A percentile compares a stretch with the other conserved stretches of the same genome.
phyloP scores from a whole-genome alignment of 805 yeast species.

The Barnettozyma wickerhamii region DNA sequence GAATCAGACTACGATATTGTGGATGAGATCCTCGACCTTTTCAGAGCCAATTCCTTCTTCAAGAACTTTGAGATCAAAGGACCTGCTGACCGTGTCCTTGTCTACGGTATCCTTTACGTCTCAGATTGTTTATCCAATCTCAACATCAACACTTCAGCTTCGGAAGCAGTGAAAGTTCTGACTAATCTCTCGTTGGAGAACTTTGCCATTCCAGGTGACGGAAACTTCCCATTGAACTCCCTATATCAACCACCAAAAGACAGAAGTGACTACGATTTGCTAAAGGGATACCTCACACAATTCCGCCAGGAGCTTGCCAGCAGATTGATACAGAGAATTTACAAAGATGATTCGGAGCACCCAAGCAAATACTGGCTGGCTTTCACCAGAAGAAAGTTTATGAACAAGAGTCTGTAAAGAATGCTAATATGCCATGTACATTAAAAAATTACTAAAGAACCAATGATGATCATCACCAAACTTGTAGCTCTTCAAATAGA shows the following conservation, averaged over 20 bases:
- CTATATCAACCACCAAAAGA: conserved; percentile 69
- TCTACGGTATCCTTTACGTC: conserved; percentile 87
- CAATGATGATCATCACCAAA: conserved; percentile 45
- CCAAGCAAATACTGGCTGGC: conserved; percentile 97
- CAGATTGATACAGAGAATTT: conserved; percentile 72
- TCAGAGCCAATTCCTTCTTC: conserved; percentile 94
- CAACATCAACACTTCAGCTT: conserved; percentile 40
- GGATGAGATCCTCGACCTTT: conserved; percentile 87
- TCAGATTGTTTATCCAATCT: conserved; percentile 78
- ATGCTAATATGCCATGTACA: not conserved
- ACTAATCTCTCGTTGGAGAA: conserved; percentile 84
- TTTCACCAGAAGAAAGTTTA: conserved; percentile 88
- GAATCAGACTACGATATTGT: conserved; percentile 79
- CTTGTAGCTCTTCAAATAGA: conserved; percentile 71
- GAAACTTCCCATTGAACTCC: conserved; percentile 88
- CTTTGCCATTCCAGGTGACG: conserved; percentile 91
- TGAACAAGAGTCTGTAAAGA: conserved; percentile 75
- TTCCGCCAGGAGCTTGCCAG: conserved; percentile 91
- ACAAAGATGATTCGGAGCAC: conserved; percentile 46
- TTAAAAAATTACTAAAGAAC: not conserved
- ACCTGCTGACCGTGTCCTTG: conserved; percentile 85
- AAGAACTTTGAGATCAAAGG: conserved; percentile 96
- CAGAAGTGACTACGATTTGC: conserved; percentile 70
- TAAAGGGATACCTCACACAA: conserved; percentile 80
- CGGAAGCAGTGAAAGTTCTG: conserved; percentile 62